Evolutionary conservation across 352 stramenopile genomes (phyloP).

Genomic region (Phytophthora pisi): DNA sequence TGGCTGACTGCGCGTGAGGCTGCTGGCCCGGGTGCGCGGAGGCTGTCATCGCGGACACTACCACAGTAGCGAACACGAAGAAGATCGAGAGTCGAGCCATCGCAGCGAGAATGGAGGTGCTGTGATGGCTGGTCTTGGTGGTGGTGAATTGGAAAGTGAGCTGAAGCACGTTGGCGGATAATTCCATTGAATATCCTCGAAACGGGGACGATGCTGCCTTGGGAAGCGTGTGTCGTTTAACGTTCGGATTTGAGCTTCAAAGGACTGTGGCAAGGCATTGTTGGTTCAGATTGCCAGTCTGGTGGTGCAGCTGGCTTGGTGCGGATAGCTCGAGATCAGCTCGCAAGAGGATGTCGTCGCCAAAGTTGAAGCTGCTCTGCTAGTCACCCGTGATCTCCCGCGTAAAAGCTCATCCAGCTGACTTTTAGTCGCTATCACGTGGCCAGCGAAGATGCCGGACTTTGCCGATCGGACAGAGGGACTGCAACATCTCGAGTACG

Average conservation of each 20-base stretch:
- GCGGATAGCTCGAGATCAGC: conserved; percentile 26
- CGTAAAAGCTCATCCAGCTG: conserved; percentile 17
- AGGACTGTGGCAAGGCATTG: not conserved
- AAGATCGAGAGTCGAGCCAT: conserved; percentile 15
- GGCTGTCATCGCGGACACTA: not conserved
- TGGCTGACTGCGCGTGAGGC: conserved; percentile 12
- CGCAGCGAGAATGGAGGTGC: not conserved
- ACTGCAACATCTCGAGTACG: not conserved
- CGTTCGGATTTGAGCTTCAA: conserved; percentile 2
- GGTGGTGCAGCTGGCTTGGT: conserved; percentile 27
- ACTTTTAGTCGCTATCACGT: conserved; percentile 14
- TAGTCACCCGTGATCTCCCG: conserved; percentile 7
- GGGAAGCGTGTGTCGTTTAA: not conserved
- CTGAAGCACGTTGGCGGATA: not conserved
- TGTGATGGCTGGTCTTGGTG: conserved; percentile 4
- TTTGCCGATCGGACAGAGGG: not conserved
- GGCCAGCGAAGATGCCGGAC: not conserved
- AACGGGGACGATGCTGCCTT: conserved; percentile 3
- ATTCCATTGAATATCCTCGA: conserved; percentile 19
- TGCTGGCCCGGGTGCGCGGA: conserved; percentile 23
- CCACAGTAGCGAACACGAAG: conserved; percentile 18
- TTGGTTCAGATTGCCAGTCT: conserved; percentile 10
- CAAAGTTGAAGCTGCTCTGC: conserved; percentile 16
- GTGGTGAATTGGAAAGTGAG: conserved; percentile 23
- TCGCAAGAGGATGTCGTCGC: conserved; percentile 8